These are phyloP conservation scores for Phytophthora hibernalis DNA, from an alignment of 352 stramenopile genomes.

Conservation along the genomic window DNA sequence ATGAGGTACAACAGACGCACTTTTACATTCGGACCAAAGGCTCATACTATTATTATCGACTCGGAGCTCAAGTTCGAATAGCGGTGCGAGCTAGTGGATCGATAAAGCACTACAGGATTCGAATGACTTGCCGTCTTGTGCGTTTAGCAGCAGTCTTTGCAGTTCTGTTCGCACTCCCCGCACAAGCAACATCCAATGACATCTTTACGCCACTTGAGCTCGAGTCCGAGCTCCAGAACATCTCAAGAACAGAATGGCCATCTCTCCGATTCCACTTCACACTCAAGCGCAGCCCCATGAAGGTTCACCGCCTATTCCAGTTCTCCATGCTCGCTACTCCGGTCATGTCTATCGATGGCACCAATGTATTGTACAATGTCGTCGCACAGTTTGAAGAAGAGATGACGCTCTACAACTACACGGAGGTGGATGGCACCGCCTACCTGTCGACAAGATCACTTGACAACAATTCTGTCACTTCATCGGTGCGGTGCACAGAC, in stretches of 20 bases:
- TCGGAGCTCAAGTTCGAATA: too few relatives aligned
- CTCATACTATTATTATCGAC: too few relatives aligned
- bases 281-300: conserved; percentile 38
- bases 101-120: neutral
- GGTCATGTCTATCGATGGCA: conserved; percentile 5
- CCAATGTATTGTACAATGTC: conserved; percentile 32
- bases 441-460: conserved; percentile 26
- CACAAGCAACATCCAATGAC: neutral
- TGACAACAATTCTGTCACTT: neutral
- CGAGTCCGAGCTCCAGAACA: neutral
- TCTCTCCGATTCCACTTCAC: conserved; percentile 34
- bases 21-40: too few relatives aligned
- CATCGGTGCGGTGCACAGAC: conserved; percentile 19
- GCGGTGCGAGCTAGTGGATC: too few relatives aligned
- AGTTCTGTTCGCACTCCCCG: neutral
- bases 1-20: too few relatives aligned
- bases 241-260: conserved; percentile 10
- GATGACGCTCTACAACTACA: conserved; percentile 24
- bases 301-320: conserved; percentile 25
- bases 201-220: neutral
- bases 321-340: conserved; percentile 38
- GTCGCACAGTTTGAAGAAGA: conserved; percentile 21
- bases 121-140: neutral
- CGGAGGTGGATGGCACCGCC: conserved; percentile 25
- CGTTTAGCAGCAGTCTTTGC: neutral